Base-by-base conservation (phyloP, 257 asterid species). In the Coffea canephora region DNA sequence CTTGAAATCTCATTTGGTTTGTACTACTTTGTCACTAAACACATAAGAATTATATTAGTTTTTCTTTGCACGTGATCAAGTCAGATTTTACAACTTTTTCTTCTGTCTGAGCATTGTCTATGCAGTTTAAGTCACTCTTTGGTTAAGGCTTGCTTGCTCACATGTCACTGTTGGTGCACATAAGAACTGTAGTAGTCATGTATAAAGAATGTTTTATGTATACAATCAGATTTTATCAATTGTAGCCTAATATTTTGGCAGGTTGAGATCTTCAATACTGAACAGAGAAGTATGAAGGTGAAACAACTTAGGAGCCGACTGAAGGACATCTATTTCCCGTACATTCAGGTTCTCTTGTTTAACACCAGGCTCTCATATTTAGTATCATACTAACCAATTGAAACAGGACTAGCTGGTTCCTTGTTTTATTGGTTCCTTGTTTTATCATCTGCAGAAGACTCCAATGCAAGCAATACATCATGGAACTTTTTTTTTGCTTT, bases 241-340 rank as follows among this genome's bases (percentile, higher is more conserved):
- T 14, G 59, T 65, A 12, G 1, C 45, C 23, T 55, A 27, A 39
- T 57, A 57, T 49, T 41, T 74, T 85, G 77, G 61, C 91, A 93
- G 98, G 90, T 93, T 64, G 92, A 88, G 78, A 87, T 91, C 34
- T 84, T 85, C 48, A 87, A 87, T 66, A 91, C 91, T 48, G 83
- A 67, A 77, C 78, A 77, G 87, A 84, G 79, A 62, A 45, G 14
- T 41, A 6, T 62, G 77, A 83, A 76, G 67, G 13, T 86, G 54
- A 36, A 54, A 31, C 83, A 77, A 43, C 82, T 93, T n/a, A 87
- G 39, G 64, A 54, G 84, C 86, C 82, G 72, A 66, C 77, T 93
- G 83, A 90, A 93, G 83, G 98, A 91, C 83, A 90, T 93, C 55
- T 93, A 91, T 86, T 93, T 91, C 83, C 98, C 98, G 0, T 93